Conservation (phyloP, 257 asterid genomes). For the Craterostigma plantagineum region DNA sequence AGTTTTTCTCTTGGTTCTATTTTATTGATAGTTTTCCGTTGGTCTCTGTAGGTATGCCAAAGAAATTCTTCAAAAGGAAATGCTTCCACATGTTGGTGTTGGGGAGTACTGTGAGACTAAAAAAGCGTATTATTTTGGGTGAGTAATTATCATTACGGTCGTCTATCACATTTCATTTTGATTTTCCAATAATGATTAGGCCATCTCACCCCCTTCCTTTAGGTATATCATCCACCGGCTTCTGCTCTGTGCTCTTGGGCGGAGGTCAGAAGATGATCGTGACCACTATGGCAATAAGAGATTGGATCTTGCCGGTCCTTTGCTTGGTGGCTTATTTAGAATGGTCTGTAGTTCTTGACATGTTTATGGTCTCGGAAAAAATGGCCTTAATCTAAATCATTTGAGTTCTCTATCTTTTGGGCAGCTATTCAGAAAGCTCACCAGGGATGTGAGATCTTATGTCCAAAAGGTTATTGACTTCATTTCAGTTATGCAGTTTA, state of each 20-base stretch:
- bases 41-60: constrained; percentile 64
- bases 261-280: constrained; percentile 89
- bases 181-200: constrained; percentile 8
- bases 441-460: constrained; percentile 85
- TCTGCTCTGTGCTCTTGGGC: constrained; percentile 80
- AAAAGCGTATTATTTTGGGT: constrained; percentile 96
- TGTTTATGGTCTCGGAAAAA: constrained; percentile 3
- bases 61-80: constrained; percentile 90
- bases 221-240: constrained; percentile 92
- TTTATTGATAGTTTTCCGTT: constrained; percentile 3
- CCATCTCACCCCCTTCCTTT: constrained; percentile 7
- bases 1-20: constrained; percentile 5
- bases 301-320: constrained; percentile 96
- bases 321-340: constrained; percentile 90
- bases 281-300: constrained; percentile 98
- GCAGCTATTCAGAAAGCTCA: constrained; percentile 92
- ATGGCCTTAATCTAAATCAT: constrained; percentile 13
- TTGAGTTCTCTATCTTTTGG: constrained; percentile 18
- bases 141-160: constrained; percentile 10
- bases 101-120: constrained; percentile 89
- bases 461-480: constrained; percentile 67
- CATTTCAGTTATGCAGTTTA: neutral
- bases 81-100: constrained; percentile 98
- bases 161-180: constrained; percentile 7
- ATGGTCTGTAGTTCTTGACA: constrained; percentile 36